Conservation (phyloP, 768 basidiomycete genomes). For the Royoungia palumana region DNA sequence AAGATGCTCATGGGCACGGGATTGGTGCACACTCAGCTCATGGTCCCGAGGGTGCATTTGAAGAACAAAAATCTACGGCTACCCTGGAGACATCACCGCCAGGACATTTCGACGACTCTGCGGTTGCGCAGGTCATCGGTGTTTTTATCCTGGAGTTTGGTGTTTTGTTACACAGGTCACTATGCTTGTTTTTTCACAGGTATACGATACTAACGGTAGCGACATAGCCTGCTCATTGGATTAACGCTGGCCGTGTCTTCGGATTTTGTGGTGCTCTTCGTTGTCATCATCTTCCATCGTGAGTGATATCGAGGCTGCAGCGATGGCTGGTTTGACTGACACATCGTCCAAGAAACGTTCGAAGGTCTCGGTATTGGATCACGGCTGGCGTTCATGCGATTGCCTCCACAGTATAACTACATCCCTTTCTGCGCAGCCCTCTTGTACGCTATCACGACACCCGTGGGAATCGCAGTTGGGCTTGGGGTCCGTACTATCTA, state of each 20-base stretch:
- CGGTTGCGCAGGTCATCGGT: conserved; percentile 73
- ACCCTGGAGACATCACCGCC: conserved; percentile 29
- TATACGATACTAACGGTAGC: neutral
- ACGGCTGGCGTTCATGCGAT: conserved; percentile 72
- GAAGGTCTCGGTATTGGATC: conserved; percentile 94
- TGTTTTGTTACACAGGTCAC: conserved; percentile 76
- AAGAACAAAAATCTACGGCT: conserved; percentile 10
- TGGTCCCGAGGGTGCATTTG: conserved; percentile 51
- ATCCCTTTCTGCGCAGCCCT: conserved; percentile 59
- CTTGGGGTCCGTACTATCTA: conserved; percentile 74
- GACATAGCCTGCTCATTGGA: conserved; percentile 71
- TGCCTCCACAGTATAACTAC: conserved; percentile 52
- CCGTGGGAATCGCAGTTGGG: conserved; percentile 84
- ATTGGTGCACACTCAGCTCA: conserved; percentile 61
- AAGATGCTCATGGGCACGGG: conserved; percentile 69
- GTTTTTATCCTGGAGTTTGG: conserved; percentile 94
- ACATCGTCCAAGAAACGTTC: conserved; percentile 83
- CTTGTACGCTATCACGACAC: conserved; percentile 76
- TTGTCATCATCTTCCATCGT: conserved; percentile 93
- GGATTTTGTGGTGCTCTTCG: conserved; percentile 79
- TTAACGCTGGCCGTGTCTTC: conserved; percentile 88
- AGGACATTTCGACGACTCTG: conserved; percentile 36
- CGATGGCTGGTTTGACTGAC: too few relatives aligned
- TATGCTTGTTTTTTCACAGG: neutral
- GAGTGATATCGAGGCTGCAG: too few relatives aligned